Evolutionary conservation across 352 stramenopile species (phyloP).

Genomic region (Phytopythium delawarense): DNA sequence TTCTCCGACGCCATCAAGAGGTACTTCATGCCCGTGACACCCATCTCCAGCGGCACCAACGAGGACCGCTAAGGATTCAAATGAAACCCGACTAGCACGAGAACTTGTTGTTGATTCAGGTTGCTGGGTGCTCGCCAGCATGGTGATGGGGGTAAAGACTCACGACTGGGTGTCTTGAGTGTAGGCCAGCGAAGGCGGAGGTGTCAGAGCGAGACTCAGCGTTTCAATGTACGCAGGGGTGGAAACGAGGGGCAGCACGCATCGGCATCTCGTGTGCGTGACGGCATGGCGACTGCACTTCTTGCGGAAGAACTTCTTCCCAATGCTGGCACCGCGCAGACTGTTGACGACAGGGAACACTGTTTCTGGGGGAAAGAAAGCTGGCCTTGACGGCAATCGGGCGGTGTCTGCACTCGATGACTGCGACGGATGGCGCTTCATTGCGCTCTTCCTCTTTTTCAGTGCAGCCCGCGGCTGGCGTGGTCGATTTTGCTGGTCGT

Average conservation of each 20-base stretch:
- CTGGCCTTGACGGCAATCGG: background rate
- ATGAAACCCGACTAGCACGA: background rate
- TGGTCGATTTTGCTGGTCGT: background rate
- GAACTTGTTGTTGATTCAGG: background rate
- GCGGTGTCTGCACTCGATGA: background rate
- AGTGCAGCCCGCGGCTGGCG: background rate
- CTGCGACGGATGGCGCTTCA: background rate
- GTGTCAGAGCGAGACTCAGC: slow-evolving; percentile 34
- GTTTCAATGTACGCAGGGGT: slow-evolving; percentile 52
- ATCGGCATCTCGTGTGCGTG: slow-evolving; percentile 57
- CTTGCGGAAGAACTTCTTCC: slow-evolving; percentile 44
- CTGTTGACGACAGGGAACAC: slow-evolving; percentile 47
- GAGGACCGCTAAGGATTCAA: slow-evolving; percentile 25
- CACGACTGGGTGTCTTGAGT: background rate
- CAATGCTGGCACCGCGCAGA: slow-evolving; percentile 47
- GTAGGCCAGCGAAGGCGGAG: slow-evolving; percentile 10
- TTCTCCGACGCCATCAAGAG: slow-evolving; percentile 94
- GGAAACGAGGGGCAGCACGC: slow-evolving; percentile 48
- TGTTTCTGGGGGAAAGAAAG: slow-evolving; percentile 6
- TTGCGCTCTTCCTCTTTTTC: background rate
- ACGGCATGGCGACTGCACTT: slow-evolving; percentile 51
- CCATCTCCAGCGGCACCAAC: slow-evolving; percentile 51
- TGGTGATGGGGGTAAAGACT: background rate
- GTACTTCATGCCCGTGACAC: slow-evolving; percentile 97
- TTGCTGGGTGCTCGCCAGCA: background rate